Percentiles rank a stretch among this genome's conserved stretches.
These are phyloP conservation scores for Jackrogersella minutella DNA, from an alignment of 495 filamentous ascomycete species.

Conservation along the genomic window DNA sequence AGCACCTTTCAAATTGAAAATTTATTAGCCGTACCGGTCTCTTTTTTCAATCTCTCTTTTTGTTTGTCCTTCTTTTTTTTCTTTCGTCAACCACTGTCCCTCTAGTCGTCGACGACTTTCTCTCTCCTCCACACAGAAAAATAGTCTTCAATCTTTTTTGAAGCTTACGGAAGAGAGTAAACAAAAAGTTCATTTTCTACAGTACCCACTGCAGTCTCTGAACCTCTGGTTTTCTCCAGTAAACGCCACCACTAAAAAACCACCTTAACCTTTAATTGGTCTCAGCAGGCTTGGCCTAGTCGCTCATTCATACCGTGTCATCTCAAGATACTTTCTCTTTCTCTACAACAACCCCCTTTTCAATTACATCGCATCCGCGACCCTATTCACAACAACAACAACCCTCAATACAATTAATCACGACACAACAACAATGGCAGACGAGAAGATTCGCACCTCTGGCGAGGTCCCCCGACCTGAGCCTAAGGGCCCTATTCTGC, in stretches of 20 bases:
- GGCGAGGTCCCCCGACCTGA: constrained; percentile 69
- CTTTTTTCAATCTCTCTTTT: constrained; percentile 15
- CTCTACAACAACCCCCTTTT: constrained; percentile 50
- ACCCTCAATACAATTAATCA: constrained; percentile 17
- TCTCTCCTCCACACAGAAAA: constrained; percentile 22
- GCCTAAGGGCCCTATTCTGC: constrained; percentile 70
- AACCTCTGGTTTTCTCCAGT: constrained; percentile 3
- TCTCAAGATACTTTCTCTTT: constrained; percentile 27
- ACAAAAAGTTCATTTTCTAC: constrained; percentile 17
- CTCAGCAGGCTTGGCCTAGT: constrained; percentile 43
- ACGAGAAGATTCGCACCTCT: constrained; percentile 82
- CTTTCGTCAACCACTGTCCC: constrained; percentile 31
- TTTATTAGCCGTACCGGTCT: constrained; percentile 41
- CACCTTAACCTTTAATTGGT: constrained; percentile 38
- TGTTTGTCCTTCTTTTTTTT: constrained; percentile 29
- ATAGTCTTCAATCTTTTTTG: constrained; percentile 21
- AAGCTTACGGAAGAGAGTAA: constrained; percentile 34
- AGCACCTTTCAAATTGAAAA: constrained; percentile 33
- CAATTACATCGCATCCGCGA: constrained; percentile 51
- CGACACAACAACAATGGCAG: constrained; percentile 61
- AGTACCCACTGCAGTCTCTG: background rate
- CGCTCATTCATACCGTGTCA: constrained; percentile 39
- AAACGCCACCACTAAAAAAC: constrained; percentile 24
- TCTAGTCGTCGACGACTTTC: constrained; percentile 27
- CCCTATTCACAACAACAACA: background rate